Base-by-base conservation (phyloP, 805 yeast species). In the Yamadazyma ubonensis region DNA sequence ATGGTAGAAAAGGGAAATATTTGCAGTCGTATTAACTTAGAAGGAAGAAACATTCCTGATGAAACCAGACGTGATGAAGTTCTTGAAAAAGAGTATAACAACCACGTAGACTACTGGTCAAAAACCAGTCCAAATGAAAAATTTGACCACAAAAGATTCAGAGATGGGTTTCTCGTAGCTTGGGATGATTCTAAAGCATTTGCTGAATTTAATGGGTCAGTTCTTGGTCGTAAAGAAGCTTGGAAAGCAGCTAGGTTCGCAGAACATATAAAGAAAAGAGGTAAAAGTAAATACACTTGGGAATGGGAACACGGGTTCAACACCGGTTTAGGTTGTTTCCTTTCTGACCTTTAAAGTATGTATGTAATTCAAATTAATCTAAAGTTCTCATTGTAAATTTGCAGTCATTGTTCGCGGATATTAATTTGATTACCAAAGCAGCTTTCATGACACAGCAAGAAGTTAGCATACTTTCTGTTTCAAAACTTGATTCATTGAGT, bases 241-340 rank as follows among this genome's bases (percentile, higher is more conserved):
- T 84, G 91, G 93, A 78, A 71, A 45, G 48, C 52, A 8, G 75
- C 83, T 14, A 73, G 97, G 45, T 61, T 74, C 22, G 55, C 53
- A 2, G 86, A 87, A 51, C 95, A 90, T 58, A 53, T 78, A 16
- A 49, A 59, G 8, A 55, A 61, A 6, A 73, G 76, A 46, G 93
- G 93, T 5, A 51, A 63, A 5, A 73, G 82, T 50, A 67, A 67
- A 10, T 75, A 70, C 54, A 40, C 79, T 38, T 91, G 96, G 96
- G 96, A 86, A 60, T 91, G 87, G 84, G 88, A 83, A 19, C 95
- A 84, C 50, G 97, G 96, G 0, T 89, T 78, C 53, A 77, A 76
- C 36, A 73, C 75, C 33, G 97, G 88, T 0, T 49, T 77, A 23
- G 58, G 61, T 26, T 70, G 69, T 36, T 80, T 72, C 38, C 4